A percentile compares a stretch with the other conserved stretches of the same genome.
These are phyloP conservation scores for Penicillium argentinense DNA, from an alignment of 495 filamentous ascomycete species.

Conservation along the genomic window DNA sequence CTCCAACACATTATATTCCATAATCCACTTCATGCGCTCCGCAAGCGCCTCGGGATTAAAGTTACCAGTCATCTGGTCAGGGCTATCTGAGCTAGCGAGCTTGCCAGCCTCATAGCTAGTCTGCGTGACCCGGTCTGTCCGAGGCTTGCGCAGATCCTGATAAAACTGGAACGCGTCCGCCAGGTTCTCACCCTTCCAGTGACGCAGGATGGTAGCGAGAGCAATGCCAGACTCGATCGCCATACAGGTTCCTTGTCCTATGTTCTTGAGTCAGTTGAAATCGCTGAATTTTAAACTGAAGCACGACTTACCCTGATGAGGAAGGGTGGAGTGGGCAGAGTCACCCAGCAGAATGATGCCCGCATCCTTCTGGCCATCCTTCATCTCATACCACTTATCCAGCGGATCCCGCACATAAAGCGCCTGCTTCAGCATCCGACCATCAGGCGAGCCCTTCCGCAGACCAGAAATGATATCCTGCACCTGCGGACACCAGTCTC, in stretches of 20 bases:
- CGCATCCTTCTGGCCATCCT: slow-evolving; percentile 19
- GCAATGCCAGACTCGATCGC: slow-evolving; percentile 34
- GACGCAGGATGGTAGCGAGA: slow-evolving; percentile 26
- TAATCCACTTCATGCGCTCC: slow-evolving; percentile 35
- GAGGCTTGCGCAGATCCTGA: slow-evolving; percentile 30
- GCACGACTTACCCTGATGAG: slow-evolving; percentile 25
- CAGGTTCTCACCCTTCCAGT: slow-evolving; percentile 27
- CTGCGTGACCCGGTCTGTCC: slow-evolving; percentile 29
- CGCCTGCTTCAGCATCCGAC: slow-evolving; percentile 31
- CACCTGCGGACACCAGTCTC: slow-evolving; percentile 31
- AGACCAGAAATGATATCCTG: slow-evolving; percentile 30
- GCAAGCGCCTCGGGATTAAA: slow-evolving; percentile 23
- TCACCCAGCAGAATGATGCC: slow-evolving; percentile 33
- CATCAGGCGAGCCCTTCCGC: slow-evolving; percentile 24
- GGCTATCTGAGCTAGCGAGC: slow-evolving; percentile 28
- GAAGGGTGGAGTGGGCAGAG: slow-evolving; percentile 32
- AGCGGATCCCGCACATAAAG: slow-evolving; percentile 30
- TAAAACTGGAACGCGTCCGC: slow-evolving; percentile 29
- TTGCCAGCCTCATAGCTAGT: slow-evolving; percentile 32
- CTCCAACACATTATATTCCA: slow-evolving; percentile 35
- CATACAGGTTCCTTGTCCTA: slow-evolving; percentile 34
- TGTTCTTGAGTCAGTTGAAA: neutral
- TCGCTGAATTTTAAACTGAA: too few species aligned
- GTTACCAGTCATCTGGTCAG: slow-evolving; percentile 20
- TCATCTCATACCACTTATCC: slow-evolving; percentile 31